Percentiles rank a stretch among this genome's conserved stretches.
Evolutionary conservation across 768 basidiomycete species (phyloP).

Genomic region (Russula emetica): DNA sequence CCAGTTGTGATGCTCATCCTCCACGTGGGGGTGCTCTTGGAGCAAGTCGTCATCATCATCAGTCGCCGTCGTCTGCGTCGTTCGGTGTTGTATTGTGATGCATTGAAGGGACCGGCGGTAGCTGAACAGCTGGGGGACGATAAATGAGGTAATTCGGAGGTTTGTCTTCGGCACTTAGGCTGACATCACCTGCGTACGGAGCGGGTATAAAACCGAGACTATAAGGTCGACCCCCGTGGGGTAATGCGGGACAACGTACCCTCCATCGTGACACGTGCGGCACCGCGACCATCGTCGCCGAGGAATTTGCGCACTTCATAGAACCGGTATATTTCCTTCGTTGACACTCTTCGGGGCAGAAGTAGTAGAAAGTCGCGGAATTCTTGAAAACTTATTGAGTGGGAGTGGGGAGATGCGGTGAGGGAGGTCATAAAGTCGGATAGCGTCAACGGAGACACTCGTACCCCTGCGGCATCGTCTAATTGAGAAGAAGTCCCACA

Average conservation of each 20-base stretch:
- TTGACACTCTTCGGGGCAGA: conserved; percentile 73
- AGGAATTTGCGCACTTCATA: conserved; percentile 66
- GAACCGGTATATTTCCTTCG: conserved; percentile 81
- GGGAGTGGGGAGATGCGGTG: conserved; percentile 64
- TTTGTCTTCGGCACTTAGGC: conserved; percentile 70
- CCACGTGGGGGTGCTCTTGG: conserved; percentile 41
- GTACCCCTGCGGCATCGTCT: conserved; percentile 52
- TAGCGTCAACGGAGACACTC: conserved; percentile 62
- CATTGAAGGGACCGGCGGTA: background rate
- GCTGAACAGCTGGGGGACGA: conserved; percentile 16
- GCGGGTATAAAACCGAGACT: background rate
- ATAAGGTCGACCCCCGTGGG: conserved; percentile 12
- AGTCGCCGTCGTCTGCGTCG: conserved; percentile 37
- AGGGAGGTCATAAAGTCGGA: conserved; percentile 78
- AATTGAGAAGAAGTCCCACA: background rate
- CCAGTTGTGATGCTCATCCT: conserved; percentile 56
- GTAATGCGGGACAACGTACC: conserved; percentile 43
- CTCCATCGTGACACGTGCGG: conserved; percentile 84
- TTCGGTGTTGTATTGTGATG: conserved; percentile 17
- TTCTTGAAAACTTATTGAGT: conserved; percentile 71
- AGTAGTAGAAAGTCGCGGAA: conserved; percentile 89
- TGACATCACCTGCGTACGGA: conserved; percentile 61
- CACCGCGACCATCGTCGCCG: conserved; percentile 71
- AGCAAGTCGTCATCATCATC: conserved; percentile 37
- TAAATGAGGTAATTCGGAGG: conserved; percentile 36